Evolutionary conservation across 768 basidiomycete genomes (phyloP).

Genomic region (Psilocybe cubensis): DNA sequence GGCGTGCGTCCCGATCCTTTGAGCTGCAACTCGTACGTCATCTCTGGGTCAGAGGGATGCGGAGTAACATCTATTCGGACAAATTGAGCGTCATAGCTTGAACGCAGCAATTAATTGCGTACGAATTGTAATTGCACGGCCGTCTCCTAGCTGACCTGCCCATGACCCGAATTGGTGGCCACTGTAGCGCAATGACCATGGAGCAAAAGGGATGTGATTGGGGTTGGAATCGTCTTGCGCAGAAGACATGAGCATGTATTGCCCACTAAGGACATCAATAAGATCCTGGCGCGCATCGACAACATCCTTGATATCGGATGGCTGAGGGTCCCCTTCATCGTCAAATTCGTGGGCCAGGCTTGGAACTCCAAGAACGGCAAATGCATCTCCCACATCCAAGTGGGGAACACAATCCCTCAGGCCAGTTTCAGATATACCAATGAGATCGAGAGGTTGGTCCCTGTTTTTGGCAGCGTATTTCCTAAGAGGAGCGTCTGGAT

Average conservation of each 20-base stretch:
- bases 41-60: constrained; percentile 57
- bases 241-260: constrained; percentile 66
- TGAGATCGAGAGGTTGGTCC: constrained; percentile 58
- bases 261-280: constrained; percentile 81
- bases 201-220: constrained; percentile 48
- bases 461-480: constrained; percentile 54
- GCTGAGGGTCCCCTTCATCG: constrained; percentile 33
- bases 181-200: constrained; percentile 91
- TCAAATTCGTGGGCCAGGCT: constrained; percentile 46
- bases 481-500: constrained; percentile 38
- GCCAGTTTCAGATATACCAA: constrained; percentile 73
- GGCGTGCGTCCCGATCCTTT: constrained; percentile 96
- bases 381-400: constrained; percentile 86
- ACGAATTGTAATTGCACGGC: constrained; percentile 87
- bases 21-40: constrained; percentile 84
- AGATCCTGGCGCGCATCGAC: constrained; percentile 66
- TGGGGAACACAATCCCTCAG: constrained; percentile 80
- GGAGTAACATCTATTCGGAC: constrained; percentile 69
- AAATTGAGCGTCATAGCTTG: neutral
- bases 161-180: constrained; percentile 90
- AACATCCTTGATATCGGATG: constrained; percentile 36
- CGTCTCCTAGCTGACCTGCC: constrained; percentile 97
- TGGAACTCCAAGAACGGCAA: constrained; percentile 65
- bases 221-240: constrained; percentile 18
- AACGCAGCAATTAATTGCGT: neutral